Percentiles rank a stretch among this genome's conserved stretches.
Evolutionary conservation across 2,329 filamentous ascomycete genomes (phyloP).

Genomic region (Daldinia sp.): DNA sequence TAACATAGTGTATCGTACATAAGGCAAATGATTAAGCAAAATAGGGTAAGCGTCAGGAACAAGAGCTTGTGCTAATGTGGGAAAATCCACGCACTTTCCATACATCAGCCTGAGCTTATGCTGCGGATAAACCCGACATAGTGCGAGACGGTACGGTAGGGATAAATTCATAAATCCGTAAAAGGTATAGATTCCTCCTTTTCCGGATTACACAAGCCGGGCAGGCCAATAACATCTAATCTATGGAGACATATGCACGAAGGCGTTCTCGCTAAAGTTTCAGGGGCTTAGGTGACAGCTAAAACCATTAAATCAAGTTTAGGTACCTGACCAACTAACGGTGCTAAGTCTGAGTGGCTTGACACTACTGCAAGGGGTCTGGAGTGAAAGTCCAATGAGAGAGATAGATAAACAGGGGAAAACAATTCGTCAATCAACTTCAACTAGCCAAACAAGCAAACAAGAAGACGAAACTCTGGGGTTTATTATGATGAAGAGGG

Average conservation of each 20-base stretch:
- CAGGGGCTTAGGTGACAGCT: slow-evolving; percentile 32
- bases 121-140: slow-evolving; percentile 24
- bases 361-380: slow-evolving; percentile 38
- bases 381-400: slow-evolving; percentile 18
- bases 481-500: background rate
- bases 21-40: slow-evolving; percentile 16
- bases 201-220: slow-evolving; percentile 13
- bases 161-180: slow-evolving; percentile 17
- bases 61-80: slow-evolving; percentile 6
- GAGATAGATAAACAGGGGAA: slow-evolving; percentile 7
- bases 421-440: slow-evolving; percentile 6
- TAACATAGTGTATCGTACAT: background rate
- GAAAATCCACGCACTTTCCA: slow-evolving; percentile 17
- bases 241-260: slow-evolving; percentile 16
- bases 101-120: slow-evolving; percentile 28
- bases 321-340: slow-evolving; percentile 12
- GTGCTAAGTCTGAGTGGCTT: slow-evolving; percentile 26
- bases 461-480: background rate
- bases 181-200: slow-evolving; percentile 23
- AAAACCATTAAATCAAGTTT: slow-evolving; percentile 3
- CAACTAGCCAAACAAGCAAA: slow-evolving; percentile 16
- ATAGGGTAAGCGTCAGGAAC: slow-evolving; percentile 29
- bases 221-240: slow-evolving; percentile 22
- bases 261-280: slow-evolving; percentile 24
- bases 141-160: background rate